phyloP scores from a whole-genome alignment of 768 basidiomycete species.

The Gloeophyllum trabeum region DNA sequence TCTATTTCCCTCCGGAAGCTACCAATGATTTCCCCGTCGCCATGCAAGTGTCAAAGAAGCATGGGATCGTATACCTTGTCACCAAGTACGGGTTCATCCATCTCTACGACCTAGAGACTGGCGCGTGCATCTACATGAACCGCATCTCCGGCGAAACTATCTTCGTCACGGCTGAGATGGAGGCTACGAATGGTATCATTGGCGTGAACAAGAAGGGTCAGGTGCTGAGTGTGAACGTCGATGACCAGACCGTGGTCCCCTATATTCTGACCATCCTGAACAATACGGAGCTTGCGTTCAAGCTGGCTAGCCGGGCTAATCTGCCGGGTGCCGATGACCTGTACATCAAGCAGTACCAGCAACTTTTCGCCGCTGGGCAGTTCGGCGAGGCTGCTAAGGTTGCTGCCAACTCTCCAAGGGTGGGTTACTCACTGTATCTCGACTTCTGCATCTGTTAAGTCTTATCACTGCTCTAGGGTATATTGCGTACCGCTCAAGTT shows the following conservation, averaged over 20 bases:
- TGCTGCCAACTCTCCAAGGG: constrained; percentile 92
- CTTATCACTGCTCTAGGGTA: constrained; percentile 43
- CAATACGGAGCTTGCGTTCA: constrained; percentile 97
- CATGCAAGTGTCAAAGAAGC: constrained; percentile 97
- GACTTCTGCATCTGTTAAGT: constrained; percentile 2
- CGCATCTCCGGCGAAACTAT: constrained; percentile 99
- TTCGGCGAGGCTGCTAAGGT: constrained; percentile 94
- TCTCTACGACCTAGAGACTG: constrained; percentile 94
- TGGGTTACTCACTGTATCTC: constrained; percentile 21
- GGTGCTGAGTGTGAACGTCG: constrained; percentile 91
- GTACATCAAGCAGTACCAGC: constrained; percentile 89
- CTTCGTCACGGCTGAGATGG: constrained; percentile 96
- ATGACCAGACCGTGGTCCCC: constrained; percentile 92
- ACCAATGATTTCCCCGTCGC: constrained; percentile 98
- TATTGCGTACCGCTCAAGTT: constrained; percentile 87
- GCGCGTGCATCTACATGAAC: constrained; percentile 99
- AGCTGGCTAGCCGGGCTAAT: constrained; percentile 91
- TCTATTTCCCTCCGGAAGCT: constrained; percentile 98
- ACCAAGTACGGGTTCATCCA: constrained; percentile 99
- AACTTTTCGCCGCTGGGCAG: constrained; percentile 81
- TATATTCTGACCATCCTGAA: constrained; percentile 91
- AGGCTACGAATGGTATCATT: constrained; percentile 89
- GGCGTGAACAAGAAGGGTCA: constrained; percentile 99
- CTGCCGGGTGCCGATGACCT: constrained; percentile 96
- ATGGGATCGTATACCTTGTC: constrained; percentile 94